A percentile compares a stretch with the other conserved stretches of the same genome.
Evolutionary conservation across 306 rosid species (phyloP).

Genomic region (Trifolium pratense): DNA sequence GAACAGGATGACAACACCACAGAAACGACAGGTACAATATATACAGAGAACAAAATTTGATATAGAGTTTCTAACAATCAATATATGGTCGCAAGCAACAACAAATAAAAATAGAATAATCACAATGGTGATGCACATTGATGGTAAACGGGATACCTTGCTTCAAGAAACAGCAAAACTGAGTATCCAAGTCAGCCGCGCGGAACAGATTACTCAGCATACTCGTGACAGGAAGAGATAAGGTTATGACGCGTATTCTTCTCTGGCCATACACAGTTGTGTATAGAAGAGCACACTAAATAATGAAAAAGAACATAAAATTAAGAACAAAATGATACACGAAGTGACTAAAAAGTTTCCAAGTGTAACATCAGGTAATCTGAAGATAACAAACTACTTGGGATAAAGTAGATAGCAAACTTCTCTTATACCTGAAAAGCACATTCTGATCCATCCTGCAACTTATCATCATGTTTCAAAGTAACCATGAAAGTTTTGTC

Average conservation of each 20-base stretch:
- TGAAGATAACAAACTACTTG: constrained; percentile 27
- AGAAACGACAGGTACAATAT: constrained; percentile 21
- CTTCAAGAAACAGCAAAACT: constrained; percentile 93
- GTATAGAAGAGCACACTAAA: constrained; percentile 95
- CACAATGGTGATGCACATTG: not conserved
- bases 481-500: constrained; percentile 93
- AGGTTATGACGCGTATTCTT: constrained; percentile 86
- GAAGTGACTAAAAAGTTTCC: constrained; percentile 26
- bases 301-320: constrained; percentile 32
- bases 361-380: constrained; percentile 1
- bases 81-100: constrained; percentile 22
- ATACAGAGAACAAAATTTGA: constrained; percentile 11
- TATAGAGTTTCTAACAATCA: constrained; percentile 28
- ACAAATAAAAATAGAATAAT: constrained; percentile 4
- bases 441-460: constrained; percentile 98
- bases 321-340: constrained; percentile 33
- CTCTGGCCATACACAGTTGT: constrained; percentile 94
- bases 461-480: constrained; percentile 92
- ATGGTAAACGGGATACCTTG: constrained; percentile 67
- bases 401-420: constrained; percentile 37
- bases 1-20: constrained; percentile 27
- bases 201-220: constrained; percentile 96
- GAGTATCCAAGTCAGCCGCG: constrained; percentile 96
- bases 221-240: constrained; percentile 94
- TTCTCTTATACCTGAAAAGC: constrained; percentile 79